Evolutionary conservation across 805 yeast species (phyloP), one percentile per base, ranked within the genome.

Genomic region (Ogataea siamensis): DNA sequence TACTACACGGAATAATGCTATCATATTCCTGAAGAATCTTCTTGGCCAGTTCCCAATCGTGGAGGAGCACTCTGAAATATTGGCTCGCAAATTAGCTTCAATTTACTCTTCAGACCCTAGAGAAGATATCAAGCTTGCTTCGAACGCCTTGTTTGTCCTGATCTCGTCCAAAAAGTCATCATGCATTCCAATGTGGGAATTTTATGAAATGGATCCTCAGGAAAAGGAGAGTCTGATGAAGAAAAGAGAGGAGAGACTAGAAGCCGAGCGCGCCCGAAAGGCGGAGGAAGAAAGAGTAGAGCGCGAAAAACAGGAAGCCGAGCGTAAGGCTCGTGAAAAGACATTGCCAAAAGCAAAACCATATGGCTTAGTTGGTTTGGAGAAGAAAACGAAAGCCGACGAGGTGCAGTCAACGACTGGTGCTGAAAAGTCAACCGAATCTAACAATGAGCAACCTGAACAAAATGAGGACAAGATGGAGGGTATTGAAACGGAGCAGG

Each of bases 71-170:
- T 80, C 87, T 22, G 77, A 74, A 38, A 40, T 53, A 5, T 53
- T 88, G 2, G 58, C 71, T 6, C 62, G 58, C 4, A 59, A 68
- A 8, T 63, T 89, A 22, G 69, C 74, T 20, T 49, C 53, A 1
- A 74, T 84, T 14, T 53, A 75, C 6, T 45, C 57, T 4, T 53
- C 57, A 0, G 97, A 89, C 46, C 9, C 63, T 3, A 73, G 97
- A 46, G 89, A 85, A 38, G 98, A 89, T 60, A 70, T 89, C 50
- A 83, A 77, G 52, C 64, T 89, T 23, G 81, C 96, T 1, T 78
- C 87, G 0, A 77, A 71, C 57, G 89, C 93, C 2, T 67, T 84
- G 36, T 63, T 75, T 35, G 89, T 87, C 0, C 80, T 80, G 43
- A 60, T 83, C 16, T 74, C 72, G 40, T 75, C 86, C 0, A 67